Conservation (phyloP, 2,329 filamentous ascomycete species). For the Sporothrix brasiliensis region DNA sequence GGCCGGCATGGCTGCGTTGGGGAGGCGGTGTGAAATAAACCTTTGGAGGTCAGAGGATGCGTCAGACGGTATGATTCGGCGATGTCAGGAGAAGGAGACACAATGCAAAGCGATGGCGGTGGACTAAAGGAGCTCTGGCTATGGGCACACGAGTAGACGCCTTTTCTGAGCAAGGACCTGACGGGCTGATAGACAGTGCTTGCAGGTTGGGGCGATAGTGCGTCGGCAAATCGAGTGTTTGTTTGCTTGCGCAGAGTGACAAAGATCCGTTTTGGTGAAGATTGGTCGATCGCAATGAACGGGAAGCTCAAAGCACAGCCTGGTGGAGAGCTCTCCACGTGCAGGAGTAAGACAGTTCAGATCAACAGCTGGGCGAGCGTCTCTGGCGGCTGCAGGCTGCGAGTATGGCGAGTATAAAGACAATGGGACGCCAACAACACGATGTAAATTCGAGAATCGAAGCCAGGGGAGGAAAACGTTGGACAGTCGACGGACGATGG, state of each 20-base stretch:
- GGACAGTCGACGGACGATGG: slow-evolving; percentile 9
- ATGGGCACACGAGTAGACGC: slow-evolving; percentile 12
- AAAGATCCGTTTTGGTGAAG: slow-evolving; percentile 22
- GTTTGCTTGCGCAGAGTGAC: slow-evolving; percentile 2
- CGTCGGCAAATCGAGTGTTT: slow-evolving; percentile 4
- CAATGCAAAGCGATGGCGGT: background rate
- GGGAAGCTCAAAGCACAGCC: slow-evolving; percentile 3
- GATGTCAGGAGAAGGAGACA: slow-evolving; percentile 12
- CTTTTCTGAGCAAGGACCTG: slow-evolving; percentile 6
- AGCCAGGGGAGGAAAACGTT: background rate
- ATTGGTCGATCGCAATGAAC: slow-evolving; percentile 28
- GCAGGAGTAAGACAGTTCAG: slow-evolving; percentile 19
- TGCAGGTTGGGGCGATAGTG: background rate
- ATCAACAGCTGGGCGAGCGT: background rate
- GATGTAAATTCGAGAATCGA: slow-evolving; percentile 18
- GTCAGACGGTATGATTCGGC: background rate
- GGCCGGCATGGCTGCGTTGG: slow-evolving; percentile 37
- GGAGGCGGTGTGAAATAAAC: background rate
- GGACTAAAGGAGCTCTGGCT: background rate
- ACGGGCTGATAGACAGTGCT: background rate
- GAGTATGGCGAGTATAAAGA: slow-evolving; percentile 3
- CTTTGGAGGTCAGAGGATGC: slow-evolving; percentile 1
- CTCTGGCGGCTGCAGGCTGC: background rate
- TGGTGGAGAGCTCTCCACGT: slow-evolving; percentile 25
- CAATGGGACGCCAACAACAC: slow-evolving; percentile 1